phyloP scores from a whole-genome alignment of 2,329 filamentous ascomycete species.

The Fusarium kyushuense region DNA sequence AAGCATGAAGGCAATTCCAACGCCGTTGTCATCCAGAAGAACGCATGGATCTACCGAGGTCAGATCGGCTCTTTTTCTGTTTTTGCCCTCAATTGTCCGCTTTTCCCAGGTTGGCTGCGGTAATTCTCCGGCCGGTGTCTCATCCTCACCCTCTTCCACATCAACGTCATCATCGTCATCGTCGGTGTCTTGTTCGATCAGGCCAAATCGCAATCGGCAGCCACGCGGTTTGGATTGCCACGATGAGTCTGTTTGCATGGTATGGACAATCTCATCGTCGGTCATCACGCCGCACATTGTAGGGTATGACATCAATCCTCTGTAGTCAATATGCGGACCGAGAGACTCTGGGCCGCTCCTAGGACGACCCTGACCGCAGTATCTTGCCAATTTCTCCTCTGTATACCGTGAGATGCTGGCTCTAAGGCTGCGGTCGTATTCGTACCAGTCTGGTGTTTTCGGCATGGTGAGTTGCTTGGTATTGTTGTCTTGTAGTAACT shows the following conservation, averaged over 20 bases:
- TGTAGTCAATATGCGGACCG: neutral
- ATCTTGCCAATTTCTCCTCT: neutral
- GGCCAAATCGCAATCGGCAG: neutral
- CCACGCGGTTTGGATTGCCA: neutral
- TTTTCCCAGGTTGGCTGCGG: neutral
- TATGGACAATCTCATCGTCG: neutral
- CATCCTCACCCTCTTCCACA: fast-evolving
- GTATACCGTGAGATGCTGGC: neutral
- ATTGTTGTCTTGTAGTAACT: neutral
- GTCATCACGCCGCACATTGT: neutral
- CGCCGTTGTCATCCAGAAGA: neutral
- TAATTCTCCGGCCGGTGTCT: no score
- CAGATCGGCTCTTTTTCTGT: neutral
- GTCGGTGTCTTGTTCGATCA: neutral
- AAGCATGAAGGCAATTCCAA: neutral
- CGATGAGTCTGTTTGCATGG: neutral
- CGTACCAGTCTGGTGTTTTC: neutral
- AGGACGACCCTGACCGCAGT: no score
- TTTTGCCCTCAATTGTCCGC: neutral
- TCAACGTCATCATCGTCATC: neutral
- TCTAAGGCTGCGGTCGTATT: neutral
- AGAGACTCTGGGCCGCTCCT: neutral
- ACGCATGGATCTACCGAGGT: neutral
- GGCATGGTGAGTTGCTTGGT: neutral
- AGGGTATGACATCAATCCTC: neutral